Evolutionary conservation across 2,329 filamentous ascomycete species (phyloP).

Genomic region (Ophiognomonia clavigignenti-juglandacearum): DNA sequence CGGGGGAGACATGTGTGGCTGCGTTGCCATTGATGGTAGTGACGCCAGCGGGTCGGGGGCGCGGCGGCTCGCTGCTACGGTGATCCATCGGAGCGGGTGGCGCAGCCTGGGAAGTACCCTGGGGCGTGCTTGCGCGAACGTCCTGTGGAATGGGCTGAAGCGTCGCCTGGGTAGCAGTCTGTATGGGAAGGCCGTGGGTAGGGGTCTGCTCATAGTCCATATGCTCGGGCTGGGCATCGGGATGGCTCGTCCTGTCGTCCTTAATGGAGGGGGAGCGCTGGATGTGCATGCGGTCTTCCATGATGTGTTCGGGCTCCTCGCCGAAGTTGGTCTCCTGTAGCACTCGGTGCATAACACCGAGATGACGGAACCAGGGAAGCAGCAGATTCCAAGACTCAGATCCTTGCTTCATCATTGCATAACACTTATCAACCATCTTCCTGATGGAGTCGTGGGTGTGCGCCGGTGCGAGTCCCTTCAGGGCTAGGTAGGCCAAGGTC

Average conservation of each 20-base stretch:
- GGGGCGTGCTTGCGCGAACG: slow-evolving; percentile 21
- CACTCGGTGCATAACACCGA: slow-evolving; percentile 58
- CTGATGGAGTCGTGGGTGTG: slow-evolving; percentile 53
- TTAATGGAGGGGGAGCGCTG: slow-evolving; percentile 39
- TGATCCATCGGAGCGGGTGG: slow-evolving; percentile 27
- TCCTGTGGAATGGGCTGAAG: slow-evolving; percentile 22
- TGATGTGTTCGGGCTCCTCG: slow-evolving; percentile 26
- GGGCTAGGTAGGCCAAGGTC: slow-evolving; percentile 57
- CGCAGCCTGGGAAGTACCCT: slow-evolving; percentile 20
- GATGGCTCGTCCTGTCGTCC: slow-evolving; percentile 51
- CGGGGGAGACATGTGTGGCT: slow-evolving; percentile 42
- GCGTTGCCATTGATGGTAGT: slow-evolving; percentile 56
- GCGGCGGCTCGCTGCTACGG: slow-evolving; percentile 49
- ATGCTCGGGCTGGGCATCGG: slow-evolving; percentile 48
- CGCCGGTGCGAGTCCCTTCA: slow-evolving; percentile 53
- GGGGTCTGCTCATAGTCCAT: slow-evolving; percentile 54
- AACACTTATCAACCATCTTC: slow-evolving; percentile 52
- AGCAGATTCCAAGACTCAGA: slow-evolving; percentile 57
- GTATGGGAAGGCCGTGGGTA: slow-evolving; percentile 28
- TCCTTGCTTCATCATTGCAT: slow-evolving; percentile 55
- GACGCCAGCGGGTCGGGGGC: slow-evolving; percentile 47
- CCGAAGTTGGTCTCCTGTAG: slow-evolving; percentile 46
- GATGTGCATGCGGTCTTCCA: slow-evolving; percentile 30
- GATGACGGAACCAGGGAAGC: slow-evolving; percentile 54
- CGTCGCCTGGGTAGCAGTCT: slow-evolving; percentile 27